phyloP scores from a whole-genome alignment of 2,329 filamentous ascomycete species.

The Nothopassalora personata region DNA sequence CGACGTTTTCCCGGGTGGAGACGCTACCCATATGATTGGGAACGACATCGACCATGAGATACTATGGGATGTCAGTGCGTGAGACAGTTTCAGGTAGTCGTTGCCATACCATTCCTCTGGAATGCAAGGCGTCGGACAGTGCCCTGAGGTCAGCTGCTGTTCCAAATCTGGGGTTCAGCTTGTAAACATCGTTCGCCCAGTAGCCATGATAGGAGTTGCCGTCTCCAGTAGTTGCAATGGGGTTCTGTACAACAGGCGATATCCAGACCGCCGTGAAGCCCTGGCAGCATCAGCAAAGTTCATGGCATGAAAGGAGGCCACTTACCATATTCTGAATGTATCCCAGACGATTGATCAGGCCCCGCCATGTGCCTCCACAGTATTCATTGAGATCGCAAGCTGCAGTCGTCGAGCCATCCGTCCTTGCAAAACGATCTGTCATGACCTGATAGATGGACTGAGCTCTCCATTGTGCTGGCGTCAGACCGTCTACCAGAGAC shows the following conservation, averaged over 20 bases:
- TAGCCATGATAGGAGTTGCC: slow-evolving; percentile 40
- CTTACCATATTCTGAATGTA: slow-evolving; percentile 44
- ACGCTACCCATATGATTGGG: slow-evolving; percentile 41
- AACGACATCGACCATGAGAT: slow-evolving; percentile 46
- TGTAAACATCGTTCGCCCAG: slow-evolving; percentile 42
- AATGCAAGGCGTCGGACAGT: slow-evolving; percentile 41
- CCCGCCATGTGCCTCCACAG: slow-evolving; percentile 47
- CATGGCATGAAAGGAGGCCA: neutral
- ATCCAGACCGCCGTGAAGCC: slow-evolving; percentile 42
- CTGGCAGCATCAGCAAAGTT: neutral
- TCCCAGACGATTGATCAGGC: slow-evolving; percentile 41
- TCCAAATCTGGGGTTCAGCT: slow-evolving; percentile 44
- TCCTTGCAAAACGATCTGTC: slow-evolving; percentile 52
- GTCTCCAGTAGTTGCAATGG: slow-evolving; percentile 33
- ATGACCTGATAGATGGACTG: slow-evolving; percentile 56
- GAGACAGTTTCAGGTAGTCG: neutral
- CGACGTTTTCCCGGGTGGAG: slow-evolving; percentile 24
- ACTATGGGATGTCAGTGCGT: neutral
- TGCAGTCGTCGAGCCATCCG: slow-evolving; percentile 41
- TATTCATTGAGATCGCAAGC: slow-evolving; percentile 40
- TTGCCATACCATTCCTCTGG: slow-evolving; percentile 37
- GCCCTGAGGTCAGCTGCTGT: slow-evolving; percentile 40
- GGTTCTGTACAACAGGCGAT: slow-evolving; percentile 39
- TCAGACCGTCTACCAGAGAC: neutral
- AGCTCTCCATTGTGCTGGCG: slow-evolving; percentile 33